These are phyloP conservation scores for Cardamine occulta DNA, from an alignment of 345 rosid genomes.

Conservation along the genomic window DNA sequence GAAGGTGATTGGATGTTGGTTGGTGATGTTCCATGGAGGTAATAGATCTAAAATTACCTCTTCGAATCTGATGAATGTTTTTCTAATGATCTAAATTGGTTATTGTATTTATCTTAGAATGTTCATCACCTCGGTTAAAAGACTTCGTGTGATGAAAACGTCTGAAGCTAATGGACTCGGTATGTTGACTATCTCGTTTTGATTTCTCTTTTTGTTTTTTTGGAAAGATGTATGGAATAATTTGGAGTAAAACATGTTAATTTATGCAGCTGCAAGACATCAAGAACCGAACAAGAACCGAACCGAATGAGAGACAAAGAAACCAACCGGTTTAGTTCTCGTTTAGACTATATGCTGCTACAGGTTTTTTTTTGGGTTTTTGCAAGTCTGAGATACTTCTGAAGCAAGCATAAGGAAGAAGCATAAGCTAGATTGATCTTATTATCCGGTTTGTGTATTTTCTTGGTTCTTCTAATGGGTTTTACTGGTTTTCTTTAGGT, in stretches of 20 bases:
- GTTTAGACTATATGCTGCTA: slow-evolving; percentile 1
- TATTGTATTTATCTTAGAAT: slow-evolving; percentile 53
- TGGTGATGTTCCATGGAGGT: slow-evolving; percentile 99
- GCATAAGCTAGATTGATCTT: slow-evolving; percentile 34
- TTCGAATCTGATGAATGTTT: neutral
- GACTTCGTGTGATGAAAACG: slow-evolving; percentile 88
- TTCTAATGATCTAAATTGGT: neutral
- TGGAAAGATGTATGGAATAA: neutral
- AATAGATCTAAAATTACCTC: slow-evolving; percentile 23
- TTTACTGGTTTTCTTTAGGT: slow-evolving; percentile 13
- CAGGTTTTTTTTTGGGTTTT: slow-evolving; percentile 28
- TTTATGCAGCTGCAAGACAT: slow-evolving; percentile 66
- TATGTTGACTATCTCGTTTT: slow-evolving; percentile 34
- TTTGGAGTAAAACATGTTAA: slow-evolving; percentile 18
- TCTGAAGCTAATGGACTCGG: slow-evolving; percentile 90
- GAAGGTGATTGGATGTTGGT: slow-evolving; percentile 99
- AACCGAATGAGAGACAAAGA: slow-evolving; percentile 58
- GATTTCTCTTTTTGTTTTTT: neutral
- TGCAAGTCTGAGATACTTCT: slow-evolving; percentile 40
- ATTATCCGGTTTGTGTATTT: slow-evolving; percentile 25
- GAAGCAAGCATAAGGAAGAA: slow-evolving; percentile 42
- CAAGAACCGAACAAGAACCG: slow-evolving; percentile 60
- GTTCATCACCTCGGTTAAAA: slow-evolving; percentile 76
- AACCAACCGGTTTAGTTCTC: slow-evolving; percentile 56
- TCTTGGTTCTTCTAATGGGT: slow-evolving; percentile 30